A percentile compares a stretch with the other conserved stretches of the same genome.
phyloP scores from a whole-genome alignment of 257 asterid genomes.

The Ilex aquifolium region DNA sequence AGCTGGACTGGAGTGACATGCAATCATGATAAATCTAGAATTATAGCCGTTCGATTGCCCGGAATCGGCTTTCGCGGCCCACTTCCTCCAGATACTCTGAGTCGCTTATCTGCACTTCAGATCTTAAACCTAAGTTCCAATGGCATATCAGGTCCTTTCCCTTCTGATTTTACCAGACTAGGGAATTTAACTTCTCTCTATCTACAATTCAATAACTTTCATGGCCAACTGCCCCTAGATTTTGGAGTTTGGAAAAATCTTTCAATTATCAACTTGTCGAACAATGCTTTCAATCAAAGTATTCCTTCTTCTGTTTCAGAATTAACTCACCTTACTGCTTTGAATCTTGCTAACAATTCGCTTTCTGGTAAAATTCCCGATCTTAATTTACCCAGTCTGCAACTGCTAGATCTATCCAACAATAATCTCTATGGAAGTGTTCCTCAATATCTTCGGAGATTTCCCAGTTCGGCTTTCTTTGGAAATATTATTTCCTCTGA shows the following conservation, averaged over 20 bases:
- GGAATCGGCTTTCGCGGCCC: slow-evolving; percentile 57
- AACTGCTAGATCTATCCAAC: slow-evolving; percentile 57
- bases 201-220: slow-evolving; percentile 57
- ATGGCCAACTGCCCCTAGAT: slow-evolving; percentile 64
- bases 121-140: slow-evolving; percentile 82
- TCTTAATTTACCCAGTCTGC: slow-evolving; percentile 51
- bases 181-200: slow-evolving; percentile 51
- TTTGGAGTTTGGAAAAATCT: slow-evolving; percentile 58
- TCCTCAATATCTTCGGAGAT: slow-evolving; percentile 65
- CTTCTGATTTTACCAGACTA: slow-evolving; percentile 58
- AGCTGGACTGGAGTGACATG: slow-evolving; percentile 82
- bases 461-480: slow-evolving; percentile 58
- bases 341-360: slow-evolving; percentile 66
- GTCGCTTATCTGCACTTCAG: slow-evolving; percentile 73
- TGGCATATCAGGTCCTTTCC: slow-evolving; percentile 62
- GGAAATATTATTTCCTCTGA: slow-evolving; percentile 46
- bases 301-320: slow-evolving; percentile 67
- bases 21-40: slow-evolving; percentile 56
- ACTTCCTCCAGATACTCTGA: slow-evolving; percentile 55
- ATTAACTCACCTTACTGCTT: slow-evolving; percentile 60
- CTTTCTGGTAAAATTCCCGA: slow-evolving; percentile 73
- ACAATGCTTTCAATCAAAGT: slow-evolving; percentile 55
- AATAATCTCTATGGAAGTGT: slow-evolving; percentile 62
- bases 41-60: slow-evolving; percentile 72
- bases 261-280: slow-evolving; percentile 57